Conservation (phyloP, 1,284 basidiomycete genomes). For the Ceratobasidium sp. region DNA sequence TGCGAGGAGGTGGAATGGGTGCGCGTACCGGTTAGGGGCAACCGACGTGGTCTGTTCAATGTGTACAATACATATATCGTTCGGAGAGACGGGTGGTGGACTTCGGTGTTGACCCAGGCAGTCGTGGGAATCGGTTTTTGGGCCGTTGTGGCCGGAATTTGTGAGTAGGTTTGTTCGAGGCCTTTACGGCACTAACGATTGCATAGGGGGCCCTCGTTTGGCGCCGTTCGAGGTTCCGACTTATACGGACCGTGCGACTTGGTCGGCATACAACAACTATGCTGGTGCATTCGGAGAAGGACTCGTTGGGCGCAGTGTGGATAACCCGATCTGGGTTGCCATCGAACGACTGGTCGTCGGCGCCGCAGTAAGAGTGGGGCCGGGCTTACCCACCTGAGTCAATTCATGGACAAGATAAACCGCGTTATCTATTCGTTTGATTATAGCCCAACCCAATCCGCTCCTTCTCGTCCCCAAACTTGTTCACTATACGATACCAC, state of each 20-base stretch:
- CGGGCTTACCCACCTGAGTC: slow-evolving; percentile 70
- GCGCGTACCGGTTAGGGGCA: slow-evolving; percentile 48
- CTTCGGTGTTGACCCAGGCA: slow-evolving; percentile 40
- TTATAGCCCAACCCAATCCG: slow-evolving; percentile 36
- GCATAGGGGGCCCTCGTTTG: slow-evolving; percentile 9
- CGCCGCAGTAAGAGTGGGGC: slow-evolving; percentile 70
- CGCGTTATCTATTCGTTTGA: slow-evolving; percentile 30
- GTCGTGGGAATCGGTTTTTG: slow-evolving; percentile 40
- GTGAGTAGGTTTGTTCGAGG: slow-evolving; percentile 13
- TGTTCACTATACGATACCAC: slow-evolving; percentile 13
- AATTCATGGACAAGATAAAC: not conserved
- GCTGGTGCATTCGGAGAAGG: slow-evolving; percentile 67
- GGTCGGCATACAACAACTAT: slow-evolving; percentile 76
- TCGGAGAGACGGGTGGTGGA: slow-evolving; percentile 49
- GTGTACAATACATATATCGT: slow-evolving; percentile 83
- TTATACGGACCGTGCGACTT: slow-evolving; percentile 75
- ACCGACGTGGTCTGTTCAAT: slow-evolving; percentile 68
- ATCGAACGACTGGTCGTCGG: slow-evolving; percentile 52
- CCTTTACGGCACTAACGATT: slow-evolving; percentile 1
- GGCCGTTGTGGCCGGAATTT: slow-evolving; percentile 34
- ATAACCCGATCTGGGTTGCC: slow-evolving; percentile 38
- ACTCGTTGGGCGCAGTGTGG: slow-evolving; percentile 35
- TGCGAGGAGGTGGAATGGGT: slow-evolving; percentile 23
- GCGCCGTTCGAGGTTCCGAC: slow-evolving; percentile 60
- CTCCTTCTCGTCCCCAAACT: slow-evolving; percentile 8